A percentile compares a stretch with the other conserved stretches of the same genome.
Evolutionary conservation across 768 basidiomycete genomes (phyloP).

Genomic region (Xerocomellus chrysenteron): DNA sequence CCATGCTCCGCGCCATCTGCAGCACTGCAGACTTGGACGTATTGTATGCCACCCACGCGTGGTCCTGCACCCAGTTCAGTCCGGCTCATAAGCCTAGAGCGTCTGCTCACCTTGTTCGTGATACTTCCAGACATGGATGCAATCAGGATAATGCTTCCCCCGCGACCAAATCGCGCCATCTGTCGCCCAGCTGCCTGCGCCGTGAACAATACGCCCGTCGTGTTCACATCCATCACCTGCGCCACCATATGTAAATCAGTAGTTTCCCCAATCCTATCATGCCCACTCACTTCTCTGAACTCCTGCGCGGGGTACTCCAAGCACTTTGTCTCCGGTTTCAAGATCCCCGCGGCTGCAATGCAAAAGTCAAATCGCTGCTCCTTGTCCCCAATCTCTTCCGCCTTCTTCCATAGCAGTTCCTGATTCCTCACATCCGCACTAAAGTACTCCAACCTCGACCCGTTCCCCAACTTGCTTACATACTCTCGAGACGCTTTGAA

Average conservation of each 20-base stretch:
- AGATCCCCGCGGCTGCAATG: conserved; percentile 74
- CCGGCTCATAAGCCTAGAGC: background rate
- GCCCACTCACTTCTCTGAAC: conserved; percentile 54
- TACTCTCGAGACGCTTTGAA: conserved; percentile 57
- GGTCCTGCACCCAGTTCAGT: conserved; percentile 46
- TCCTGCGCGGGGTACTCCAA: conserved; percentile 63
- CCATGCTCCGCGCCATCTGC: conserved; percentile 82
- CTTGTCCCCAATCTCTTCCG: conserved; percentile 57
- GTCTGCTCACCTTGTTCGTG: conserved; percentile 57
- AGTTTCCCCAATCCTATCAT: too few species aligned
- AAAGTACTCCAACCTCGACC: conserved; percentile 57
- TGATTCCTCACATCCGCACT: conserved; percentile 67
- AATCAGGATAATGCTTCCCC: conserved; percentile 57
- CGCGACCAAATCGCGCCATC: conserved; percentile 48
- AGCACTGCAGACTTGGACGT: conserved; percentile 74
- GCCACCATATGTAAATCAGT: background rate
- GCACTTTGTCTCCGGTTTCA: conserved; percentile 59
- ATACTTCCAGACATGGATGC: conserved; percentile 67
- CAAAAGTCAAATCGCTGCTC: conserved; percentile 76
- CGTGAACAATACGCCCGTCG: conserved; percentile 58
- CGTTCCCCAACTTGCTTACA: conserved; percentile 44
- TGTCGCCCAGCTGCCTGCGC: conserved; percentile 60
- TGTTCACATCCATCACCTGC: conserved; percentile 67
- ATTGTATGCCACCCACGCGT: conserved; percentile 77
- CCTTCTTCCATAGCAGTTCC: conserved; percentile 53